Percentiles rank a stretch among this genome's conserved stretches.
phyloP scores from a whole-genome alignment of 1,284 basidiomycete genomes.

The Austropuccinia psidii region DNA sequence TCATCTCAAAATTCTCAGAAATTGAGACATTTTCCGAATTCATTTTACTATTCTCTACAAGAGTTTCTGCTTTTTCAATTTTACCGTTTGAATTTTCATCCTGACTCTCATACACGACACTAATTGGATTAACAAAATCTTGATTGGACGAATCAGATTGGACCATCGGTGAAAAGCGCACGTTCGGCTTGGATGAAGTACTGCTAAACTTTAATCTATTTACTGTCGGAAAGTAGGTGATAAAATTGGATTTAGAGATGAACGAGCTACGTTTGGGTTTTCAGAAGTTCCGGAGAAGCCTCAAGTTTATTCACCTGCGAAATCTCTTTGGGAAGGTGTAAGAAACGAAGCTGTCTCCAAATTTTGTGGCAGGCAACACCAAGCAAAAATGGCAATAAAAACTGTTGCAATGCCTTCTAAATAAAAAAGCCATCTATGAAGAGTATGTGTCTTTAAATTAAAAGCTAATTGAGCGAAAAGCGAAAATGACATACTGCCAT shows the following conservation, averaged over 20 bases:
- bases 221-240: neutral
- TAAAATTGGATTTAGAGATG: too few relatives aligned
- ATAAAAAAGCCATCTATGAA: neutral
- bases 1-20: constrained; percentile 42
- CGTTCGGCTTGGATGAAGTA: too few relatives aligned
- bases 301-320: constrained; percentile 14
- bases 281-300: too few relatives aligned
- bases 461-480: neutral
- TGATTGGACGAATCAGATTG: neutral
- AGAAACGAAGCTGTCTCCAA: constrained; percentile 39
- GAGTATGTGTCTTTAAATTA: neutral
- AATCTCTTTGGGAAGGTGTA: constrained; percentile 6
- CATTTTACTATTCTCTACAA: neutral
- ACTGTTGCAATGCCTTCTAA: constrained; percentile 42
- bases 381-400: constrained; percentile 39
- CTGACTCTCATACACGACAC: neutral
- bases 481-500: constrained; percentile 1
- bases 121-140: neutral
- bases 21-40: neutral
- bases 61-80: neutral
- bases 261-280: too few relatives aligned
- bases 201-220: too few relatives aligned
- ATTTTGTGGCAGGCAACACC: constrained; percentile 36
- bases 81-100: neutral
- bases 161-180: too few relatives aligned